Conservation (phyloP, 768 basidiomycete genomes). For the Mycena galericulata region DNA sequence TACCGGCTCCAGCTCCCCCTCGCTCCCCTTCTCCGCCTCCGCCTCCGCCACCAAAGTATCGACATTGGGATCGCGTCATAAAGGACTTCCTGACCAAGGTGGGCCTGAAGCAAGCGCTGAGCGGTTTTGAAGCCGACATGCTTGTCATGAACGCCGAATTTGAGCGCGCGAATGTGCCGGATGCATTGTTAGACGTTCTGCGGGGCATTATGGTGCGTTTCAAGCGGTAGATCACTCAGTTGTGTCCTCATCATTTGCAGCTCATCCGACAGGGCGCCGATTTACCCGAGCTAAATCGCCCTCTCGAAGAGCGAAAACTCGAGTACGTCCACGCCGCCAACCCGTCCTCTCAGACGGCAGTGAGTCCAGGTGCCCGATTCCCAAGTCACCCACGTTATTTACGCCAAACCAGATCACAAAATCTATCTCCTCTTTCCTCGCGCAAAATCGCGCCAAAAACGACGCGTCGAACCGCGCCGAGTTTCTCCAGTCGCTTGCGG, state of each 20-base stretch:
- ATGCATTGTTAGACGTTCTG: conserved; percentile 64
- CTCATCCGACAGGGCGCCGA: conserved; percentile 41
- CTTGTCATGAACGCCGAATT: conserved; percentile 75
- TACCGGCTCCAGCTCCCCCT: no score
- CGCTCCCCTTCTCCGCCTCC: conserved; percentile 14
- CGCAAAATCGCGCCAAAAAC: conserved; percentile 76
- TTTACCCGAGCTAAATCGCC: conserved; percentile 36
- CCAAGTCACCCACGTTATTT: background rate
- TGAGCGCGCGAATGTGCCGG: conserved; percentile 69
- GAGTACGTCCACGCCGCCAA: conserved; percentile 67
- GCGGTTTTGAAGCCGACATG: conserved; percentile 78
- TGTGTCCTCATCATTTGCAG: conserved; percentile 31
- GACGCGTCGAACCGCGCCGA: conserved; percentile 83
- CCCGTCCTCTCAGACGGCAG: conserved; percentile 69
- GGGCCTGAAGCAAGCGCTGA: conserved; percentile 68
- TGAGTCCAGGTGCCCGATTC: conserved; percentile 49
- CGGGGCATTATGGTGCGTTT: conserved; percentile 62
- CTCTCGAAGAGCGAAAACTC: conserved; percentile 77
- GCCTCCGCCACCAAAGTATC: conserved; percentile 50
- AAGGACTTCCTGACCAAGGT: conserved; percentile 65
- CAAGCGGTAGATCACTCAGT: background rate
- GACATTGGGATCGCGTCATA: conserved; percentile 73
- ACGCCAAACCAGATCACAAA: conserved; percentile 65
- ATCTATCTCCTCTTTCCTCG: conserved; percentile 78
- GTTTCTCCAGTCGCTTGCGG: conserved; percentile 70